phyloP scores from a whole-genome alignment of 768 basidiomycete species.

The Hypsizygus marmoreus region DNA sequence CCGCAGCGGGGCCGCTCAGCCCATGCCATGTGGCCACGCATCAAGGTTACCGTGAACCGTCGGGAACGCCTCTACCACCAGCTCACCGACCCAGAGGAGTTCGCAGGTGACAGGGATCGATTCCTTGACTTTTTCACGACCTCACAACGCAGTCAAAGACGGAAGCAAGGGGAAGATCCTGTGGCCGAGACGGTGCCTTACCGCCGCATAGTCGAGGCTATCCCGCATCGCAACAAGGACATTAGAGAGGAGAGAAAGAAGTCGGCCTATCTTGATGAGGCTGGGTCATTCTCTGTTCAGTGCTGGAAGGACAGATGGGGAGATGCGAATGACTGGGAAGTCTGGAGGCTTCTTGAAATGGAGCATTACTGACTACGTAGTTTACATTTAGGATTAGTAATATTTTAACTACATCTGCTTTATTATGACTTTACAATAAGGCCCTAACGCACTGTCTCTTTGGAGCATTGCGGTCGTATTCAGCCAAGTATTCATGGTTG shows the following conservation, averaged over 20 bases:
- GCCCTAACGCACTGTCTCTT: neutral
- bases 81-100: neutral
- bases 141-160: no score
- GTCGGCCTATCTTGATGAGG: neutral
- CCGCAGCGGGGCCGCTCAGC: neutral
- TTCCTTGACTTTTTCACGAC: neutral
- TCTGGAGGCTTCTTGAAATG: slow-evolving; percentile 1
- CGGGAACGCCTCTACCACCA: neutral
- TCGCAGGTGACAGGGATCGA: neutral
- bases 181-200: neutral
- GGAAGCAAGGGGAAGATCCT: neutral
- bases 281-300: neutral
- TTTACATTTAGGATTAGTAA: no score
- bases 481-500: slow-evolving; percentile 7
- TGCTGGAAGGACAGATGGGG: neutral
- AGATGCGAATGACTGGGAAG: neutral
- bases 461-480: slow-evolving; percentile 3
- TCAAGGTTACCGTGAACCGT: slow-evolving; percentile 3
- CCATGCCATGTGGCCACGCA: slow-evolving; percentile 1
- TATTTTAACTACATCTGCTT: neutral
- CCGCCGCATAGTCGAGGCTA: neutral
- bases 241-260: neutral
- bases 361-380: neutral
- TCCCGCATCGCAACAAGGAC: neutral
- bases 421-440: no score